Base-by-base conservation (phyloP, 129 eudicot species). In the Escallonia herrerae region DNA sequence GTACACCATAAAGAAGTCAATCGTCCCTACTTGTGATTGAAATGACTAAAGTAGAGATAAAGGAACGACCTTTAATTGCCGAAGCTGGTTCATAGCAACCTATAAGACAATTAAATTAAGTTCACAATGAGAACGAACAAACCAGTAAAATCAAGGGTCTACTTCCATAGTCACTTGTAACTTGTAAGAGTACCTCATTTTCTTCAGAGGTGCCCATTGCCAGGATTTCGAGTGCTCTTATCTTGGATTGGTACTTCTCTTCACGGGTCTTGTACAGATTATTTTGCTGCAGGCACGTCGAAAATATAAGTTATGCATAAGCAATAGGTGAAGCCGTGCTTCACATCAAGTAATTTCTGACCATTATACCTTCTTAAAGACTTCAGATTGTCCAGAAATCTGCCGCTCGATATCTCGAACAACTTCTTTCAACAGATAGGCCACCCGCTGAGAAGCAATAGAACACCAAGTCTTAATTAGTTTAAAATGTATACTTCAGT, bases 321-420 rank as follows among this genome's bases (percentile, higher is more conserved):
- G 65, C 58, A 10, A 57, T 12, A 40, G 70, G 33, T 48, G 53
- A 3, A 66, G 44, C 43, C 39, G 42, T 43, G 42, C 53, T 49
- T 40, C 40, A 77, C 5, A 22, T n/a, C 53, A 62, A 39, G 6
- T 7, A 33, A 56, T 52, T 56, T 50, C 51, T 53, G 2, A 43
- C 5, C 5, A 40, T 37, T 44, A 67, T 77, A 93, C 98, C 90
- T 77, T 93, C 74, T 69, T 85, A 67, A 83, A 67, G 40, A 77
- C 77, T 52, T 81, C 95, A 39, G 73, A 76, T 76, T 88, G 95
- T 70, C 65, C 82, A 4, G 82, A 88, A 75, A 76, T 65, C 40
- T 91, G 83, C 52, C 73, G 95, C 65, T 93, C 95, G 60, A 86
- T 86, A 82, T 85, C 91, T 81, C 80, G 87, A 56, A 93, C 77